These are phyloP conservation scores for Salix viminalis DNA, from an alignment of 345 rosid genomes.

Conservation along the genomic window DNA sequence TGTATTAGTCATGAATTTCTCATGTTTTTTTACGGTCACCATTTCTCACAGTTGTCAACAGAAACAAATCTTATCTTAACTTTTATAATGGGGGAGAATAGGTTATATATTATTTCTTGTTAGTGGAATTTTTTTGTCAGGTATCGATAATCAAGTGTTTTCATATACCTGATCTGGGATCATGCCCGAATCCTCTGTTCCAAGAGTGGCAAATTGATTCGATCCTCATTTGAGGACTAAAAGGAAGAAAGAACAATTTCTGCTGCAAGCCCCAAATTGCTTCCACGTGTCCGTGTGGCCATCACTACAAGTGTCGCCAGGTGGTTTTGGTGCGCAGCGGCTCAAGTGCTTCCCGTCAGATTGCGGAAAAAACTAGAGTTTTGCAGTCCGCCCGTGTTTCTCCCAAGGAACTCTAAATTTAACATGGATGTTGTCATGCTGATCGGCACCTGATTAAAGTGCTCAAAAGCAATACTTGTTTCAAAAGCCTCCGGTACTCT, in stretches of 20 bases:
- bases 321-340: neutral
- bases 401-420: neutral
- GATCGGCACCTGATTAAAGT: neutral
- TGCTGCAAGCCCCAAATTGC: neutral
- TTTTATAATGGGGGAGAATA: neutral
- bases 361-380: neutral
- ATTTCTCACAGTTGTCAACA: neutral
- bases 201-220: neutral
- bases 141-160: neutral
- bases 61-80: neutral
- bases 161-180: neutral
- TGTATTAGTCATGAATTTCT: neutral
- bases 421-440: neutral
- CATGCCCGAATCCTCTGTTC: neutral
- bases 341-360: neutral
- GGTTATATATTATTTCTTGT: neutral
- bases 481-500: conserved; percentile 43
- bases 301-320: neutral
- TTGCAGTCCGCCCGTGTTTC: neutral
- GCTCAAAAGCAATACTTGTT: neutral
- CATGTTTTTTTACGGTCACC: neutral
- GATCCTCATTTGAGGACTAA: neutral
- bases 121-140: neutral
- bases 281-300: neutral
- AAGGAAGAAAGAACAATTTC: neutral